phyloP scores from a whole-genome alignment of 2,329 filamentous ascomycete genomes.

The Beauveria rudraprayagi region DNA sequence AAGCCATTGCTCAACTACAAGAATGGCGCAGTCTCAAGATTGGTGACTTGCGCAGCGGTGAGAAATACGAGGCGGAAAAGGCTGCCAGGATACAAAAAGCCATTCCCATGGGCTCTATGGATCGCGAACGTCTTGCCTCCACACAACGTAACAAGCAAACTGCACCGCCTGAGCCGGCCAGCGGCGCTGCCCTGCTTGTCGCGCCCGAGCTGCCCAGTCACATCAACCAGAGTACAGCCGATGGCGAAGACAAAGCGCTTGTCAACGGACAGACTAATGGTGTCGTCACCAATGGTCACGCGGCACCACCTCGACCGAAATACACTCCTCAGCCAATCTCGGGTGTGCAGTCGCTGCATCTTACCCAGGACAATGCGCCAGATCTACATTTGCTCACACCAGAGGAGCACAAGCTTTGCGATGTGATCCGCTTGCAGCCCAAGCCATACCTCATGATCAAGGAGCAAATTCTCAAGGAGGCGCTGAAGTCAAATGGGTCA shows the following conservation, averaged over 20 bases:
- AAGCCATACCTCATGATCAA: constrained; percentile 96
- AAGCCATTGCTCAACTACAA: constrained; percentile 83
- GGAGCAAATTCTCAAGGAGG: constrained; percentile 83
- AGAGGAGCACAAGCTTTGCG: constrained; percentile 82
- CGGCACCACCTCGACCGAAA: constrained; percentile 36
- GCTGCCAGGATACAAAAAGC: constrained; percentile 61
- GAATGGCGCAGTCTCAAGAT: constrained; percentile 87
- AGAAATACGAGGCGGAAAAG: constrained; percentile 92
- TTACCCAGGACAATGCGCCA: constrained; percentile 67
- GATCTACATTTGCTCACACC: constrained; percentile 80
- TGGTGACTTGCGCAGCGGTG: constrained; percentile 73
- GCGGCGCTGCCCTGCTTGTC: constrained; percentile 68
- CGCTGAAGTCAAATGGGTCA: constrained; percentile 76
- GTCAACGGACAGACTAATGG: constrained; percentile 44
- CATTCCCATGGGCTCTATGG: constrained; percentile 71
- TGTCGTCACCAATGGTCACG: constrained; percentile 25
- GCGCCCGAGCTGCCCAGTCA: constrained; percentile 65
- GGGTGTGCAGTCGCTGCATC: constrained; percentile 54
- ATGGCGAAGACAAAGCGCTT: constrained; percentile 46
- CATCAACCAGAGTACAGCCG: constrained; percentile 20
- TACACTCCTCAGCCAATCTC: constrained; percentile 48
- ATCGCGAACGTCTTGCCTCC: constrained; percentile 68
- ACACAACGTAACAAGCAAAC: constrained; percentile 61
- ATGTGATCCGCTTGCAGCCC: constrained; percentile 73
- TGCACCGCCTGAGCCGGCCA: constrained; percentile 60